These are phyloP conservation scores for Pyrenula aspistea DNA, from an alignment of 495 filamentous ascomycete species.

Conservation along the genomic window DNA sequence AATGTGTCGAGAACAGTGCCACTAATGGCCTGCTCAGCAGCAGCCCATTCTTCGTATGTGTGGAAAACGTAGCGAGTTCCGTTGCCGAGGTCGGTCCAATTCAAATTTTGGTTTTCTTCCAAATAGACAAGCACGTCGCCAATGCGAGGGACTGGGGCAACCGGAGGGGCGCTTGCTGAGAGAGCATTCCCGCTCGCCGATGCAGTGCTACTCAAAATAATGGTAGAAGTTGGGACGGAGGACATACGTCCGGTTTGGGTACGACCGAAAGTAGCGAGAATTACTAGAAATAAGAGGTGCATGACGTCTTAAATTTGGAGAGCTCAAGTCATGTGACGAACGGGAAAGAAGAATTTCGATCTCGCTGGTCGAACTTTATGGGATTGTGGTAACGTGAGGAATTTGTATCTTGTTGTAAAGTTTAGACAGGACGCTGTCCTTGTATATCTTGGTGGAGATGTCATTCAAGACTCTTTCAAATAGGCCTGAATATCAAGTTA, in stretches of 20 bases:
- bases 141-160: neutral
- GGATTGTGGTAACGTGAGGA: neutral
- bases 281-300: neutral
- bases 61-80: neutral
- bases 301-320: neutral
- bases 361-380: neutral
- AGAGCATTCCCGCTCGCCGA: neutral
- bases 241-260: neutral
- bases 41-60: neutral
- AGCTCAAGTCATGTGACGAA: neutral
- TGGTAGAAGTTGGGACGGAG: neutral
- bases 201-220: neutral
- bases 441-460: neutral
- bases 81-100: neutral
- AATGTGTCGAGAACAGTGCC: neutral
- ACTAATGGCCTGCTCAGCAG: neutral
- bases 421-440: neutral
- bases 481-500: neutral
- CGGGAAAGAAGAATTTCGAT: neutral
- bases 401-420: neutral
- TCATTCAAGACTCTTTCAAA: neutral
- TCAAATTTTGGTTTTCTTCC: neutral
- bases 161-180: neutral
- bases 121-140: neutral
- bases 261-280: neutral